A percentile compares a stretch with the other conserved stretches of the same genome.
These are phyloP conservation scores for Santalum album DNA, from an alignment of 164 flowering plant species.

Conservation along the genomic window DNA sequence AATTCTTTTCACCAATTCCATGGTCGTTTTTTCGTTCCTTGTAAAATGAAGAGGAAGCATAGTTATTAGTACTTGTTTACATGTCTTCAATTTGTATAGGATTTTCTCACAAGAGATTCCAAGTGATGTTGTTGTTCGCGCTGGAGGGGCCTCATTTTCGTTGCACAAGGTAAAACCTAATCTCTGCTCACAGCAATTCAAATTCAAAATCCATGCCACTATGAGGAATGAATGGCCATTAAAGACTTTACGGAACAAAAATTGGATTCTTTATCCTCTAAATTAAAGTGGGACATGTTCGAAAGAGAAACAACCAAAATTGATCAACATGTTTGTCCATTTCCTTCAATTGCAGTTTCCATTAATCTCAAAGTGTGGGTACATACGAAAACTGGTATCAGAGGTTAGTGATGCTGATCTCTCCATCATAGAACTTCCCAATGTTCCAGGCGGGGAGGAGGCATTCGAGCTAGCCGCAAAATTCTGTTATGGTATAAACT, in stretches of 20 bases:
- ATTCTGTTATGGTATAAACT: conserved; percentile 91
- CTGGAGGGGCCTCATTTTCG: conserved; percentile 64
- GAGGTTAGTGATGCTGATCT: conserved; percentile 55
- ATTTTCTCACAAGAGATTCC: conserved; percentile 90
- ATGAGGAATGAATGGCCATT: no score
- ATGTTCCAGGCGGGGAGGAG: conserved; percentile 80
- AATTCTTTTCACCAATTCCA: background rate
- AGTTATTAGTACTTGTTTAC: conserved; percentile 1
- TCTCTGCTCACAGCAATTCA: no score
- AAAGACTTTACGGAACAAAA: no score
- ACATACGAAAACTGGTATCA: conserved; percentile 63
- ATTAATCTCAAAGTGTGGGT: conserved; percentile 81
- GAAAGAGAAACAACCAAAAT: no score
- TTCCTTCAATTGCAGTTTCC: conserved; percentile 59
- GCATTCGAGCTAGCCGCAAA: conserved; percentile 81
- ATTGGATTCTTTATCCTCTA: no score
- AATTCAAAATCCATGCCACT: no score
- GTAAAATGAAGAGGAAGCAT: conserved; percentile 1
- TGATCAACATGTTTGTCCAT: no score
- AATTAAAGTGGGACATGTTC: no score
- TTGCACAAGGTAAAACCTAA: conserved; percentile 64
- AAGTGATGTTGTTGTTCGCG: conserved; percentile 63
- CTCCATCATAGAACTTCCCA: conserved; percentile 43
- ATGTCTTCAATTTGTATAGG: conserved; percentile 45
- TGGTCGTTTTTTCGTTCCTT: background rate